Conservation (phyloP, 2,329 filamentous ascomycete species). For the Amesomyces nigricolor region DNA sequence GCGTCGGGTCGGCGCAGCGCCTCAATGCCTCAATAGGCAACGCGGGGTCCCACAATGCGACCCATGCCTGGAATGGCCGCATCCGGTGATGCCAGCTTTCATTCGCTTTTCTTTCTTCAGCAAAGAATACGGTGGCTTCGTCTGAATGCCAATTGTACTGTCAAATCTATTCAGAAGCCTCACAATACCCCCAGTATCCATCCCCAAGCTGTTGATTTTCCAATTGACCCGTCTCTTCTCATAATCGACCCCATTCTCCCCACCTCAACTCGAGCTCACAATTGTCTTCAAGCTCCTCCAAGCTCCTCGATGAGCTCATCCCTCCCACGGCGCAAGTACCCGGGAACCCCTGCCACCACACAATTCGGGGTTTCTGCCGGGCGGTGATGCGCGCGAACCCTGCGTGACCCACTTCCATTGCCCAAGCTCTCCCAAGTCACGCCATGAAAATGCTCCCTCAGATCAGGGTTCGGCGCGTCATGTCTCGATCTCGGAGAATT, state of each 20-base stretch:
- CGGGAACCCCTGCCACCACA: conserved; percentile 10
- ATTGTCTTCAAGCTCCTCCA: background rate
- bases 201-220: background rate
- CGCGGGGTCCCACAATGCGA: conserved; percentile 16
- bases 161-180: background rate
- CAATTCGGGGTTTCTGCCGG: conserved; percentile 13
- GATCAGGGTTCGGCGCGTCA: background rate
- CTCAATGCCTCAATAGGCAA: conserved; percentile 12
- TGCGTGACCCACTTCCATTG: no score
- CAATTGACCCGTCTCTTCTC: background rate
- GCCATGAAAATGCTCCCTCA: background rate
- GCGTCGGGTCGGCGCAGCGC: background rate
- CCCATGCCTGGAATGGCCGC: conserved; percentile 2
- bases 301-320: conserved; percentile 14
- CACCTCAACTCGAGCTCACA: background rate
- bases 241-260: background rate
- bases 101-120: background rate
- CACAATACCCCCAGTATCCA: background rate
- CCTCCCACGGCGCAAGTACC: conserved; percentile 8
- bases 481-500: no score
- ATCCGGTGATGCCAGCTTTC: conserved; percentile 12
- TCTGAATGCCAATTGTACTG: background rate
- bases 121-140: background rate
- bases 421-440: no score
- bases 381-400: conserved; percentile 5